Percentiles rank a stretch among this genome's conserved stretches.
phyloP scores from a whole-genome alignment of 2,329 filamentous ascomycete genomes.

The Diplodia sapinea region DNA sequence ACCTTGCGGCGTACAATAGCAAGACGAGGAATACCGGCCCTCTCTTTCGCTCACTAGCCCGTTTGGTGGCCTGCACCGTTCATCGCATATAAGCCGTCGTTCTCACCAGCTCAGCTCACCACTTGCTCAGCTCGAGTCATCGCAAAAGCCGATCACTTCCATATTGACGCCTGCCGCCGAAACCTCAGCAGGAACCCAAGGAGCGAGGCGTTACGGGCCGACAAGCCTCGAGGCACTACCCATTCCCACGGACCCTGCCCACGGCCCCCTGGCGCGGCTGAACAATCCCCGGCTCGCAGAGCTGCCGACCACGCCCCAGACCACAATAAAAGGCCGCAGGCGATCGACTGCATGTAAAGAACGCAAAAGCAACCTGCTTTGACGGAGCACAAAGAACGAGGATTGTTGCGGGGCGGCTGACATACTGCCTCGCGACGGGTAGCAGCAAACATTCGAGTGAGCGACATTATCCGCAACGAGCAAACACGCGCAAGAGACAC shows the following conservation, averaged over 20 bases:
- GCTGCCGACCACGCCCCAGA: neutral
- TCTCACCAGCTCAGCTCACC: conserved; percentile 12
- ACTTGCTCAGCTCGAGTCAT: conserved; percentile 21
- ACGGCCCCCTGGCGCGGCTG: conserved; percentile 3
- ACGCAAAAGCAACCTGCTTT: neutral
- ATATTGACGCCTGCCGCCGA: neutral
- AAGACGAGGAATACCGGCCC: neutral
- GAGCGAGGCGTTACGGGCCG: conserved; percentile 6
- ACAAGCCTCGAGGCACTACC: conserved; percentile 6
- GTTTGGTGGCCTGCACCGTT: no score
- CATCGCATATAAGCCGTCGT: conserved; percentile 1
- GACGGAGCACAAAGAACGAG: neutral
- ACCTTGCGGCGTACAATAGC: neutral
- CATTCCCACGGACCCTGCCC: neutral
- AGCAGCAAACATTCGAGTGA: neutral
- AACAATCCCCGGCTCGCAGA: neutral
- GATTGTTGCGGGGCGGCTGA: neutral
- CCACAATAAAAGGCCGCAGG: neutral
- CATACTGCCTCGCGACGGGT: neutral
- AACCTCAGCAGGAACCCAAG: conserved; percentile 1
- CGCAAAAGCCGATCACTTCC: conserved; percentile 8
- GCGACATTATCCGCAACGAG: neutral
- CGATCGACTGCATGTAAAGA: neutral
- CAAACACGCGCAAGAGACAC: neutral
- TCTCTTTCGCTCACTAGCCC: neutral